phyloP scores from a whole-genome alignment of 805 yeast species.

The Schizosaccharomyces osmophilus region DNA sequence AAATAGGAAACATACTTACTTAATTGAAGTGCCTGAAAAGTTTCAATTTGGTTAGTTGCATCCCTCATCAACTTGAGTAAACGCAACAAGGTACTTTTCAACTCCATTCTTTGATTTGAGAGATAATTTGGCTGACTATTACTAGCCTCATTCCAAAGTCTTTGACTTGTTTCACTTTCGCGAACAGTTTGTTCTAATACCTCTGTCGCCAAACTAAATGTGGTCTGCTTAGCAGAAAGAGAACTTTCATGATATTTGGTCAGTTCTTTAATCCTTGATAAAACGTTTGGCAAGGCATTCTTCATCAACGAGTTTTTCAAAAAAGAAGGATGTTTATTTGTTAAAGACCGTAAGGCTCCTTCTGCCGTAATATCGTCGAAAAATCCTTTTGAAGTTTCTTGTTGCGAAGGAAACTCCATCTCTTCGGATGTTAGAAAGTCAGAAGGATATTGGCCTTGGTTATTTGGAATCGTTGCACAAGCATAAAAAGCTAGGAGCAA shows the following conservation, averaged over 20 bases:
- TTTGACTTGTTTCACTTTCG: background rate
- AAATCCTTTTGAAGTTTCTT: slow-evolving; percentile 5
- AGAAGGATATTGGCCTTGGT: slow-evolving; percentile 17
- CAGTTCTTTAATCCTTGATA: slow-evolving; percentile 15
- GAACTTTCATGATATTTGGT: slow-evolving; percentile 30
- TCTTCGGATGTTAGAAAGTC: slow-evolving; percentile 11
- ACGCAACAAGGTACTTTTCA: background rate
- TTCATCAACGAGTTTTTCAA: background rate
- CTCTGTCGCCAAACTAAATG: background rate
- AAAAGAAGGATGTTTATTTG: background rate
- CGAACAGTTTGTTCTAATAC: background rate
- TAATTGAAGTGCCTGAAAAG: background rate
- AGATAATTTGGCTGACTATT: background rate
- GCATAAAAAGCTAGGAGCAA: slow-evolving; percentile 26
- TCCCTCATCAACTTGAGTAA: background rate
- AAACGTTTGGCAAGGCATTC: slow-evolving; percentile 18
- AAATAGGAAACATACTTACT: background rate
- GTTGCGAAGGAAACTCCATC: slow-evolving; percentile 10
- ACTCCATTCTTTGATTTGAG: background rate
- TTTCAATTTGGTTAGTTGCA: background rate
- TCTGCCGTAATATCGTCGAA: no score
- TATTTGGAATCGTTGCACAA: slow-evolving; percentile 19
- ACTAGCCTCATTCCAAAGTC: background rate
- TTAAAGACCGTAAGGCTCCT: background rate
- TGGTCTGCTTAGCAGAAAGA: slow-evolving; percentile 25